Conservation (phyloP, 2,329 filamentous ascomycete genomes). For the Phialophora chinensis region DNA sequence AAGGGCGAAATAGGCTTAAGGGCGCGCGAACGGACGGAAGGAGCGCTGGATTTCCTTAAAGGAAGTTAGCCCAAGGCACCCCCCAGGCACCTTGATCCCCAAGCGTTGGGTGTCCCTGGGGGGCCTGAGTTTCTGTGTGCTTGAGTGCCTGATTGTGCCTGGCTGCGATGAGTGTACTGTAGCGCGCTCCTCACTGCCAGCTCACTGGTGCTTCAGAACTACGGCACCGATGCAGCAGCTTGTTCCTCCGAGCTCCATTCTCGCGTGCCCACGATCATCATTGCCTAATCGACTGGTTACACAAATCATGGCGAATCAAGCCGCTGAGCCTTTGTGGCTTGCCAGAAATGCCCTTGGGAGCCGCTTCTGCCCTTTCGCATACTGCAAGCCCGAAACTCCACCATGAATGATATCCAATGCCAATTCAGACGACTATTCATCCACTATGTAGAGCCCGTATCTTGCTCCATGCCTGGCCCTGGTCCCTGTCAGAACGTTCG, state of each 20-base stretch:
- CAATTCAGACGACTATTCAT: constrained; percentile 16
- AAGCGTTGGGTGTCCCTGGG: too few relatives aligned
- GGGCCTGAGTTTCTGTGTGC: too few relatives aligned
- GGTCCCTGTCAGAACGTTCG: constrained; percentile 31
- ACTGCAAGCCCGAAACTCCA: constrained; percentile 6
- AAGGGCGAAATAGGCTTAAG: constrained; percentile 5
- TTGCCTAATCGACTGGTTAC: neutral
- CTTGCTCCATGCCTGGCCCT: constrained; percentile 20
- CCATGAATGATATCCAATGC: constrained; percentile 10
- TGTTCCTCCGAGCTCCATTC: constrained; percentile 1
- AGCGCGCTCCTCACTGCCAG: neutral
- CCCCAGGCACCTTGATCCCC: neutral
- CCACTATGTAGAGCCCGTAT: constrained; percentile 4
- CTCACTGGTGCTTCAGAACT: constrained; percentile 1
- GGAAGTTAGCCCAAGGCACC: constrained; percentile 3
- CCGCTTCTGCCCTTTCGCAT: constrained; percentile 22
- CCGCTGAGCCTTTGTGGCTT: neutral
- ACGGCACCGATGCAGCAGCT: neutral
- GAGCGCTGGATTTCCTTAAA: neutral
- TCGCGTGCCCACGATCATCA: constrained; percentile 19
- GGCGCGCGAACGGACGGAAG: neutral
- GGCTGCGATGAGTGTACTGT: neutral
- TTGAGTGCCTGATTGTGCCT: neutral
- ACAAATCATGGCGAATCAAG: constrained; percentile 2
- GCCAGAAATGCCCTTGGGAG: constrained; percentile 2